Percentiles rank a stretch among this genome's conserved stretches.
Evolutionary conservation across 768 basidiomycete genomes (phyloP).

Genomic region (Kwoniella newhampshirensis): DNA sequence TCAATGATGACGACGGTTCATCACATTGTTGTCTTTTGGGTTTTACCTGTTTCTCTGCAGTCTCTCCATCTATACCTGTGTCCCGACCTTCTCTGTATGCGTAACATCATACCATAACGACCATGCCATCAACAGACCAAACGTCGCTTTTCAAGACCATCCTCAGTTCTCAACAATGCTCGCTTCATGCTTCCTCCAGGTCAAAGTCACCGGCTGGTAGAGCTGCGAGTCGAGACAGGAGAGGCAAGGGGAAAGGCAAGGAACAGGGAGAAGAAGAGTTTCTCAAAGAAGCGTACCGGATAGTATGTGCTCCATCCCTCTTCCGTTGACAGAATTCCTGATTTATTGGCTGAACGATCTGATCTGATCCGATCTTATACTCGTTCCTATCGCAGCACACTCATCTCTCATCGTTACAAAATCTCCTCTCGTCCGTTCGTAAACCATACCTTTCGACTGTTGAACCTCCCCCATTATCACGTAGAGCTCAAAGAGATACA

Average conservation of each 20-base stretch:
- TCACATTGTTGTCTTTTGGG: too few species aligned
- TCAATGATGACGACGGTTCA: too few species aligned
- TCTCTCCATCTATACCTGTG: too few species aligned
- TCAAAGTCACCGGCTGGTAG: constrained; percentile 13
- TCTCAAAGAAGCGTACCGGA: constrained; percentile 50
- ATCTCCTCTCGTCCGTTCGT: constrained; percentile 69
- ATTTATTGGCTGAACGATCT: neutral
- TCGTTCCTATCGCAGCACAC: constrained; percentile 28
- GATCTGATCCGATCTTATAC: neutral
- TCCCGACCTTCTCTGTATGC: too few species aligned
- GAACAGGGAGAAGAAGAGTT: constrained; percentile 38
- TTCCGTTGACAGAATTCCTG: too few species aligned
- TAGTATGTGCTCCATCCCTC: constrained; percentile 30
- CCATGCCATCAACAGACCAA: constrained; percentile 26
- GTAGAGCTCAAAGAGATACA: constrained; percentile 7
- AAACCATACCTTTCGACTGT: constrained; percentile 77
- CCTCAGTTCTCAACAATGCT: constrained; percentile 10
- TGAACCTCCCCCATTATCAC: constrained; percentile 54
- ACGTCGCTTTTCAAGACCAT: constrained; percentile 26
- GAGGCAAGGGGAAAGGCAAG: constrained; percentile 20
- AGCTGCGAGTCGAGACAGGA: constrained; percentile 3
- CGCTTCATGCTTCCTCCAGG: constrained; percentile 8
- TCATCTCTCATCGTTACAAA: constrained; percentile 41
- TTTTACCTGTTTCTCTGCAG: too few species aligned
- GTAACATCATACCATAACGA: too few species aligned